Percentiles rank a stretch among this genome's conserved stretches.
Evolutionary conservation across 2,329 filamentous ascomycete genomes (phyloP).

Genomic region (Fusarium sp.): DNA sequence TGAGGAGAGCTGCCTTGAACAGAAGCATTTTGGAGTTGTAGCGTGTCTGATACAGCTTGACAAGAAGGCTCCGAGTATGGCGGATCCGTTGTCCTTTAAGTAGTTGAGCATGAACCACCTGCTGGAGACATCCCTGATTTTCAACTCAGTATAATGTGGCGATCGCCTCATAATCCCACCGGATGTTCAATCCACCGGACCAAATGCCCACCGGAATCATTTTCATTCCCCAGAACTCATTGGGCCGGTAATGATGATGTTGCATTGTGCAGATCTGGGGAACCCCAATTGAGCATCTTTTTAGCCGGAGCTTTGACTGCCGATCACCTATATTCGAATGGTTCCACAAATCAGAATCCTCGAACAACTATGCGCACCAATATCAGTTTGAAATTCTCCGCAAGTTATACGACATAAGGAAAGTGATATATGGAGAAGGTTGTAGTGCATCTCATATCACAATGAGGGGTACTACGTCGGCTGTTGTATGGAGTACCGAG

Average conservation of each 20-base stretch:
- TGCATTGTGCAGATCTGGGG: slow-evolving; percentile 30
- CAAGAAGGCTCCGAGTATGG: background rate
- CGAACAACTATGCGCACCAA: slow-evolving; percentile 21
- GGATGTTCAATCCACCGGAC: background rate
- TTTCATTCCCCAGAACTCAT: background rate
- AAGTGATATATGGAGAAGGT: background rate
- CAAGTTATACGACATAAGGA: background rate
- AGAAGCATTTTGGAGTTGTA: slow-evolving; percentile 9
- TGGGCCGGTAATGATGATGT: slow-evolving; percentile 25
- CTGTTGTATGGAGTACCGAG: background rate
- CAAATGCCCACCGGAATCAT: background rate
- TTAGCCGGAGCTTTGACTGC: slow-evolving; percentile 7
- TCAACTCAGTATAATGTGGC: background rate
- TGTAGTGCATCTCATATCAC: background rate
- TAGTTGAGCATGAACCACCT: background rate
- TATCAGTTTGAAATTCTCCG: background rate
- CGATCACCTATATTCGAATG: background rate
- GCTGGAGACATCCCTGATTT: too few relatives aligned
- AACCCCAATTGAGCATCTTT: background rate
- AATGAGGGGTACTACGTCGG: background rate
- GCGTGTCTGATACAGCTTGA: background rate
- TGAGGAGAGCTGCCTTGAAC: slow-evolving; percentile 9
- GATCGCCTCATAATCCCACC: background rate
- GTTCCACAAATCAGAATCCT: slow-evolving; percentile 28
- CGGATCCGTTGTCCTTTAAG: background rate